Conservation (phyloP, 257 asterid genomes). For the Solanum pinnatisectum region DNA sequence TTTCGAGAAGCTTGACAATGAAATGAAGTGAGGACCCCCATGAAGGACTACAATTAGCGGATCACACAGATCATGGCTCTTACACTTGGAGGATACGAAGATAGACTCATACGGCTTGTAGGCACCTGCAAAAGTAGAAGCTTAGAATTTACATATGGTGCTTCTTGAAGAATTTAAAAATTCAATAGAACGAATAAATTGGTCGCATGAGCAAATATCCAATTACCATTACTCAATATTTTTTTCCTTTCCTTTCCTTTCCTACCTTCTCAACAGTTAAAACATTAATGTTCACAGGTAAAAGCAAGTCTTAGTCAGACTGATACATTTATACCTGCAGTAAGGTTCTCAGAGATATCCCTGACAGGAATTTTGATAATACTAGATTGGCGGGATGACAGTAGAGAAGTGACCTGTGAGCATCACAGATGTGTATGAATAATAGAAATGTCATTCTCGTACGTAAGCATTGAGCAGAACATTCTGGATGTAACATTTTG, state of each 20-base stretch:
- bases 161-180: background rate
- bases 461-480: background rate
- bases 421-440: background rate
- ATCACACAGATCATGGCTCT: slow-evolving; percentile 28
- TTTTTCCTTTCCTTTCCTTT: background rate
- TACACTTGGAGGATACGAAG: slow-evolving; percentile 62
- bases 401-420: slow-evolving; percentile 55
- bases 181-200: background rate
- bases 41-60: slow-evolving; percentile 78
- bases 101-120: slow-evolving; percentile 78
- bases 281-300: background rate
- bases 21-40: slow-evolving; percentile 84
- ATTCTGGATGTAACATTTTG: background rate
- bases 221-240: background rate
- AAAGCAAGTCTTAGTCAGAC: background rate
- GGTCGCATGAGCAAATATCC: background rate
- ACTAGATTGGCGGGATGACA: slow-evolving; percentile 45
- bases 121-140: slow-evolving; percentile 46
- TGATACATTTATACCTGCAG: slow-evolving; percentile 38
- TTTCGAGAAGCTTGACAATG: slow-evolving; percentile 65
- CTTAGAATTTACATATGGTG: background rate
- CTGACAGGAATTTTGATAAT: slow-evolving; percentile 66
- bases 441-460: background rate
- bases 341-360: slow-evolving; percentile 30
- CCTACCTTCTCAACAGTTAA: background rate